Conservation (phyloP, 2,329 filamentous ascomycete genomes). For the Calycina herbarum region DNA sequence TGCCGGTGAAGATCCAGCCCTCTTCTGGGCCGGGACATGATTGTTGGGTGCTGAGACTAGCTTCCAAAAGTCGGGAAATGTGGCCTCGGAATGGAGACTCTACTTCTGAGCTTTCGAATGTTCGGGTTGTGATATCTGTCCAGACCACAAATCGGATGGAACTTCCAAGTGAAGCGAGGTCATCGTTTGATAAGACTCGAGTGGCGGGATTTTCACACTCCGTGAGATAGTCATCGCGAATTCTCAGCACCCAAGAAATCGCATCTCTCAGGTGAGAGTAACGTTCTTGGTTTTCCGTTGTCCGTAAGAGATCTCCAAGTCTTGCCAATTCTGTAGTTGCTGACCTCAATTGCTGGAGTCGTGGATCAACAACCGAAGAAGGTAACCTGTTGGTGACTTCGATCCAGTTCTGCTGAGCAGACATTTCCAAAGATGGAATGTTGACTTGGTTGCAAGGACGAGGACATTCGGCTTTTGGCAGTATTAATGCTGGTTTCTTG, state of each 20-base stretch:
- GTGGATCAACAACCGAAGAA: not conserved
- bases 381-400: not conserved
- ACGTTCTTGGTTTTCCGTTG: not conserved
- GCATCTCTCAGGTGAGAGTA: slow-evolving; percentile 3
- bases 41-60: not conserved
- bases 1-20: slow-evolving; percentile 14
- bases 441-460: slow-evolving; percentile 11
- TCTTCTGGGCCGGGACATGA: slow-evolving; percentile 8
- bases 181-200: slow-evolving; percentile 9
- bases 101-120: slow-evolving; percentile 12
- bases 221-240: slow-evolving; percentile 11
- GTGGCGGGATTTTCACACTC: slow-evolving; percentile 6
- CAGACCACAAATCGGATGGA: slow-evolving; percentile 12
- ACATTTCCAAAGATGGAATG: slow-evolving; percentile 7
- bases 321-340: slow-evolving; percentile 2
- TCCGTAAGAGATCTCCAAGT: slow-evolving; percentile 5
- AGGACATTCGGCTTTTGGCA: slow-evolving; percentile 9
- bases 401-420: slow-evolving; percentile 7
- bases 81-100: slow-evolving; percentile 12
- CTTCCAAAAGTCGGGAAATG: slow-evolving; percentile 10
- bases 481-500: not conserved
- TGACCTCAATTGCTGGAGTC: slow-evolving; percentile 2
- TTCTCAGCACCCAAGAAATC: slow-evolving; percentile 9
- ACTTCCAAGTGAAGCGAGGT: slow-evolving; percentile 10
- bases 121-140: slow-evolving; percentile 14